Evolutionary conservation across 108 stramenopile species (phyloP).

Genomic region (Conticribra weissflogii): DNA sequence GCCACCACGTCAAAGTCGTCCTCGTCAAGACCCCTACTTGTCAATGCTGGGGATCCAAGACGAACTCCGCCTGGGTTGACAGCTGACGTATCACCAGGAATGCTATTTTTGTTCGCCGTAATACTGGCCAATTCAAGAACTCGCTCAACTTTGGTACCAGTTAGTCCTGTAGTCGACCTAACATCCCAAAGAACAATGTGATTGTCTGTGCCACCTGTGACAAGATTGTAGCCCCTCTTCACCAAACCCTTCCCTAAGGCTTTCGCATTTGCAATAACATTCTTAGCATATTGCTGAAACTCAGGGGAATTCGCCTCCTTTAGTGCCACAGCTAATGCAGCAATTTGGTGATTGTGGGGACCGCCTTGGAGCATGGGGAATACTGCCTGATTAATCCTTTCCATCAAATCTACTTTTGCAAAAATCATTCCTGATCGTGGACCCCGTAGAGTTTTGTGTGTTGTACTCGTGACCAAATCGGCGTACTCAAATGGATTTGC

Average conservation of each 20-base stretch:
- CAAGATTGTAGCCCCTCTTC: slow-evolving; percentile 87
- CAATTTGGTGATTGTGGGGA: slow-evolving; percentile 99
- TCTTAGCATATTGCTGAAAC: slow-evolving; percentile 86
- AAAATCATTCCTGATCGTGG: slow-evolving; percentile 99
- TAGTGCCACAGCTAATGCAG: slow-evolving; percentile 96
- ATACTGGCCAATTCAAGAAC: slow-evolving; percentile 94
- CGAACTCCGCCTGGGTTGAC: slow-evolving; percentile 99
- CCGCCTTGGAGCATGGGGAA: slow-evolving; percentile 99
- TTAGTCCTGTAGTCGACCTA: slow-evolving; percentile 85
- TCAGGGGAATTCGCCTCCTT: slow-evolving; percentile 92
- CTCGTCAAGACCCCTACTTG: slow-evolving; percentile 88
- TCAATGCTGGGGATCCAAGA: slow-evolving; percentile 94
- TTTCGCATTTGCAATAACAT: slow-evolving; percentile 91
- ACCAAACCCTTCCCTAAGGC: slow-evolving; percentile 85
- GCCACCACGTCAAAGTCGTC: slow-evolving; percentile 95
- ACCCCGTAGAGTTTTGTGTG: slow-evolving; percentile 99
- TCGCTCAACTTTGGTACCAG: slow-evolving; percentile 97
- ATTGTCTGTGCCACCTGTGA: slow-evolving; percentile 99
- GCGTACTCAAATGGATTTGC: slow-evolving; percentile 93
- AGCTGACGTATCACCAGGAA: slow-evolving; percentile 96
- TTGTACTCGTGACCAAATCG: slow-evolving; percentile 99
- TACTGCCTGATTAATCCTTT: slow-evolving; percentile 94
- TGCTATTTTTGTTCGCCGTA: slow-evolving; percentile 99
- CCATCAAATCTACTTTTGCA: slow-evolving; percentile 89
- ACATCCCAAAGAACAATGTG: slow-evolving; percentile 99